Base-by-base conservation (phyloP, 2,329 filamentous ascomycete genomes). In the Aspergillus fischeri region DNA sequence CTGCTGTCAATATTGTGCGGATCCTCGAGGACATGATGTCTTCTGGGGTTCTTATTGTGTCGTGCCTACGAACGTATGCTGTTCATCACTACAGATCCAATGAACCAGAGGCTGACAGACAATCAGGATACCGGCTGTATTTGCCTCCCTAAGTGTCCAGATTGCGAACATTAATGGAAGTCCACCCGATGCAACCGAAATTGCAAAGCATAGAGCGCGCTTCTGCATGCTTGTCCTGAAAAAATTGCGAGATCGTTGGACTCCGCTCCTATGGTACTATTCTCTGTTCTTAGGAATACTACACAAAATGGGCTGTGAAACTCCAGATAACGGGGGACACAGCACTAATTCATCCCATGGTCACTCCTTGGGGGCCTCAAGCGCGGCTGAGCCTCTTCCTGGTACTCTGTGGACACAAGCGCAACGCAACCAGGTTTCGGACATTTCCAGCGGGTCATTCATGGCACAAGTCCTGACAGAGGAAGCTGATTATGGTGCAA, bases 181-280 rank as follows among this genome's bases (percentile, higher is more conserved):
- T 17, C 5, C 48, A 20, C 27, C 49, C 3, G 49, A 55, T 11
- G 28, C 44, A 3, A 41, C 28, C 9, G 53, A 53, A 17, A n/a
- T 58, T 20, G 53, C 56, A 24, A 52, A 42, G 29, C 56, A 58
- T 42, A 25, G 56, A 38, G 56, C 56, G 6, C 56, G 56, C 42
- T 29, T 58, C 14, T 58, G 56, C 29, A 58, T 58, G 56, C 35
- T 58, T 6, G 49, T 51, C 45, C 25, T 52, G 9, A 47, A 48
- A 9, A 58, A 24, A 21, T 38, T 58, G 10, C 10, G 45, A 41
- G 56, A 58, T 24, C 38, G 52, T 32, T 55, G 52, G 17, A 38
- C 52, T 11, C 56, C 56, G 17, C 35, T 55, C 6, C 20, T 52
- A 8, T 51, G 49, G 38, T 58, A 58, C 27, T 55, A 58, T 38